Evolutionary conservation across 108 stramenopile genomes (phyloP), one percentile per base, ranked within the genome.

Genomic region (Licmophora abbreviata): DNA sequence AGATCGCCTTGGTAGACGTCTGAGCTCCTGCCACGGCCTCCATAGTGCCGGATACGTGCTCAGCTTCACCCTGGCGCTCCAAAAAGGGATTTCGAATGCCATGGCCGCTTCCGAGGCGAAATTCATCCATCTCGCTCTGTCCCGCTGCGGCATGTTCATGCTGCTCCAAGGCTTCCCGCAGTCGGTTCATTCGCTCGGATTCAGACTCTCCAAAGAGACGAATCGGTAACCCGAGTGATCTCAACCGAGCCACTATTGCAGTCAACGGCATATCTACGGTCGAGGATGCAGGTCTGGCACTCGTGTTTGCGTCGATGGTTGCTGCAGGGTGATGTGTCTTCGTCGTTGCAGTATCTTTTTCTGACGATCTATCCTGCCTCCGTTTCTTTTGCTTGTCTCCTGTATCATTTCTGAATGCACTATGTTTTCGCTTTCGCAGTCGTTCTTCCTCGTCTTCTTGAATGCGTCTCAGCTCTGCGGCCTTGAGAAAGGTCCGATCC

Each of bases 81-180:
- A 89, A 64, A 64, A 89, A 89, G 8, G 83, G 65, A 63, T 89
- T 89, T 1, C 87, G 72, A 37, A 84, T 89, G 12, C 83, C 62
- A 68, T 82, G 63, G 18, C 76, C 83, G n/a, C 69, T 69, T 15
- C 76, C 83, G 20, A 89, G 62, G 17, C 71, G 64, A 54, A 78
- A 89, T 71, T 89, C 88, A 44, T 85, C 77, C 37, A 63, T 59
- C 64, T 84, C 82, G 9, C 73, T 62, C 9, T 61, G 37, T 12
- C 71, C 74, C 12, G 66, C 37, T 28, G 74, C 48, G 1, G 70
- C 44, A 42, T 68, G 59, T 51, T 66, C 61, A 40, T 79, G 74
- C 43, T 66, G 54, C 37, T 69, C 62, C 44, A 77, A 47, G 12
- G 83, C 87, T 4, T 49, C 43, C 26, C 61, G 24, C 53, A 88